phyloP scores from a whole-genome alignment of 352 stramenopile genomes.

The Thalassiosira mediterranea region DNA sequence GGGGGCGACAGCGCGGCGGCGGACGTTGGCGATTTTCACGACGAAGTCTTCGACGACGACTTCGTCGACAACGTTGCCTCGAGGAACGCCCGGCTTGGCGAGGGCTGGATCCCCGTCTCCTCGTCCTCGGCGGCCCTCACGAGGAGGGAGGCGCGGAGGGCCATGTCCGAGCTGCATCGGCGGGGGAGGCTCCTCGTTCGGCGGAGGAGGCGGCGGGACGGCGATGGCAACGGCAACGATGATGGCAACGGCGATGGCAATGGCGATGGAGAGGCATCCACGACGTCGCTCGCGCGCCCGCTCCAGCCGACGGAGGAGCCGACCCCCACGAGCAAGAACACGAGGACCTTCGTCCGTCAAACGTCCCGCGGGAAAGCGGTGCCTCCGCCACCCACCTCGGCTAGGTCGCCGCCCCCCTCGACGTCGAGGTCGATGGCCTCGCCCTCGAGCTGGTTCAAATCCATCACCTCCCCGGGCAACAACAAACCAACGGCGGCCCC shows the following conservation, averaged over 20 bases:
- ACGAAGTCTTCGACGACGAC: constrained; percentile 3
- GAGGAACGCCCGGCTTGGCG: constrained; percentile 2
- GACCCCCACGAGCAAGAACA: constrained; percentile 10
- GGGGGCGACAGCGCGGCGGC: not conserved
- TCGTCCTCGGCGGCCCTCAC: constrained; percentile 40
- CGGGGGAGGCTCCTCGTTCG: constrained; percentile 26
- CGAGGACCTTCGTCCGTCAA: not conserved
- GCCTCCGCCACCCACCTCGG: not conserved
- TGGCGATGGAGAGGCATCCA: too few species aligned
- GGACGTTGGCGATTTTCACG: not conserved
- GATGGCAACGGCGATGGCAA: not conserved
- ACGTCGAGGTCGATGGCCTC: constrained; percentile 11
- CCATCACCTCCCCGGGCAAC: constrained; percentile 14
- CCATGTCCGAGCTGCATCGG: constrained; percentile 34
- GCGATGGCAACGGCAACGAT: not conserved
- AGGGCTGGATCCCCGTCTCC: constrained; percentile 46
- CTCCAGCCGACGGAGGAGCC: too few species aligned
- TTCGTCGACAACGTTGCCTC: constrained; percentile 3
- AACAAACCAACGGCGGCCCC: not conserved
- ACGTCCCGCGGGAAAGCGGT: not conserved
- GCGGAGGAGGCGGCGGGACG: not conserved
- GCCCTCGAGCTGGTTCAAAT: constrained; percentile 34
- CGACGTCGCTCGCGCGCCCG: too few species aligned
- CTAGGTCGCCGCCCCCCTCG: not conserved
- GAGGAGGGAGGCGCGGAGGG: constrained; percentile 34